These are phyloP conservation scores for Trichoderma sp. DNA, from an alignment of 2,329 filamentous ascomycete genomes.

Conservation along the genomic window DNA sequence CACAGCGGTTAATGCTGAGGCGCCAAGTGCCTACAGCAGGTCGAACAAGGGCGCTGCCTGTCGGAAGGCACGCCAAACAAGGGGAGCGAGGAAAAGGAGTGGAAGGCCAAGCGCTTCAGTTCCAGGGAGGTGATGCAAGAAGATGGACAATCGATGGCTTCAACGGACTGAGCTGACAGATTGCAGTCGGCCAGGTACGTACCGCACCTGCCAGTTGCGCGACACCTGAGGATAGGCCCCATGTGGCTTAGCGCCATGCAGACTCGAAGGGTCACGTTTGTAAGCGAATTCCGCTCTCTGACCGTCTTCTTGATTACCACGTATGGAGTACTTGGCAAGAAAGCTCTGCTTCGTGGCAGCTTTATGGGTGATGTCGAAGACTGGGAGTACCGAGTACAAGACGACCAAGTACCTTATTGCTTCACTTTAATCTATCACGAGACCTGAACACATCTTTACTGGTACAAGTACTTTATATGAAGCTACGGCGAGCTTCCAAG, in stretches of 20 bases:
- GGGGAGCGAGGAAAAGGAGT: conserved; percentile 5
- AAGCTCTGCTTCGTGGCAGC: neutral
- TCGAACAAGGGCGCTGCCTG: neutral
- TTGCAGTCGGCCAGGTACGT: conserved; percentile 17
- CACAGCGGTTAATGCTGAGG: neutral
- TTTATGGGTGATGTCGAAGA: neutral
- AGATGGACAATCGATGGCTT: conserved; percentile 3
- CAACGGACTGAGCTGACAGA: conserved; percentile 15
- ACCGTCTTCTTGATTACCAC: neutral
- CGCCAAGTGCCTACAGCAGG: neutral
- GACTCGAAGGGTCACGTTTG: conserved; percentile 7
- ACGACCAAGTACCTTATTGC: neutral
- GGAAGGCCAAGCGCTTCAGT: conserved; percentile 14
- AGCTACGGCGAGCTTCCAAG: neutral
- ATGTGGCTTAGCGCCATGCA: conserved; percentile 12
- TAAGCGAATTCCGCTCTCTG: neutral
- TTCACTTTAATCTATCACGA: neutral
- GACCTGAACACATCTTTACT: neutral
- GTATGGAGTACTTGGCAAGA: neutral
- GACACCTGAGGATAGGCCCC: neutral
- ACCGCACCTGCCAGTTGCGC: conserved; percentile 13
- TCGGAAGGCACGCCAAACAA: neutral
- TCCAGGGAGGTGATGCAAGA: neutral
- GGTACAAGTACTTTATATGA: neutral
- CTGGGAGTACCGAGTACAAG: neutral